Base-by-base conservation (phyloP, 2,329 filamentous ascomycete genomes). In the Arachnomyces sp. region DNA sequence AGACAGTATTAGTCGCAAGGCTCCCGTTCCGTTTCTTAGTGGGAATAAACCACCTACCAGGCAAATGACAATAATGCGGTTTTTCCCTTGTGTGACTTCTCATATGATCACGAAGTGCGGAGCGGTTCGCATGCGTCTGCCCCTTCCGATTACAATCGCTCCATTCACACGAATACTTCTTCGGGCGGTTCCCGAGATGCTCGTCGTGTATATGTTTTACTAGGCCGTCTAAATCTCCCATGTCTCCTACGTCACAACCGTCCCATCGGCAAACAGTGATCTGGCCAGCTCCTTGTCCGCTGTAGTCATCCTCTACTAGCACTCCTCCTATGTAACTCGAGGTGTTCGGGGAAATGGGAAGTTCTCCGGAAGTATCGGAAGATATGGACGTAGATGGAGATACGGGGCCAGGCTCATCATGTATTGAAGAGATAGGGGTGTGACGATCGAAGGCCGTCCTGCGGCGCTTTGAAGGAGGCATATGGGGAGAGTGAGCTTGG, bases 121-220 rank as follows among this genome's bases (percentile, higher is more conserved):
- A 98, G 2, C 87, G 92, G 55, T 88, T 94, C 1, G 90, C 90
- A 65, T 98, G 92, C 13, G 86, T 81, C 64, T 92, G 79, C 44
- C 88, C 87, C 67, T 94, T 96, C 46, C 89, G 71, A 39, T 73
- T 75, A 61, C 92, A 98, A 50, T 90, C 90, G 44, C 77, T 79
- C 92, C 92, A 98, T 65, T 96, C 90, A 65, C 92, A 98, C n/a
- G 86, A 88, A 61, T 96, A 96, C 63, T 92, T 94, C 67, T 94
- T 94, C 67, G 92, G 85, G 40, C 89, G 79, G 45, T 81, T 86
- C 57, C 92, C 87, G 55, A 96, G 94, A 64, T 98, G 92, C 43
- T 90, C 86, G 56, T 88, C 83, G 64, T 96, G 90, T 44, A 92
- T 84, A 56, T 92, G 84, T 52, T 84, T 77, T 31, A 92, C 84